Evolutionary conservation across 352 stramenopile species (phyloP).

Genomic region (Phytophthora sojae): DNA sequence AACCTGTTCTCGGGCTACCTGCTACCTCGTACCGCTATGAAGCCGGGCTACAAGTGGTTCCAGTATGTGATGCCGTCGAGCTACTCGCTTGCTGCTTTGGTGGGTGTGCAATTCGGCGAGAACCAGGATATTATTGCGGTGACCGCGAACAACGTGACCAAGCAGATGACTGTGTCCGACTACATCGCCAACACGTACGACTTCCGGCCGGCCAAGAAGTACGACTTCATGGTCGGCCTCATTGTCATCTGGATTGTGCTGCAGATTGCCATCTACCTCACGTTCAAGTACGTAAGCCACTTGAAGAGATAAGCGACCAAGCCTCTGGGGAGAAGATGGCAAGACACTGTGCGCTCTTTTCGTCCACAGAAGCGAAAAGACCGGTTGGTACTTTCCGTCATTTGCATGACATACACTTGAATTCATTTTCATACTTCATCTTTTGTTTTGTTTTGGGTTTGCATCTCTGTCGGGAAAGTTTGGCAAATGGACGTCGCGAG

Average conservation of each 20-base stretch:
- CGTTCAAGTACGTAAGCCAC: conserved; percentile 72
- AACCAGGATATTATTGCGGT: conserved; percentile 39
- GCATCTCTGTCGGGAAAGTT: too few relatives aligned
- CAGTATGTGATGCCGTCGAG: conserved; percentile 66
- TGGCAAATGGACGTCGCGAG: too few relatives aligned
- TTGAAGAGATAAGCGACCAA: conserved; percentile 56
- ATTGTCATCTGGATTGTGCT: conserved; percentile 66
- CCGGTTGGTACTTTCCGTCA: background rate
- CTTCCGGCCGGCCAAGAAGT: conserved; percentile 54
- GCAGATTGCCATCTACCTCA: conserved; percentile 64
- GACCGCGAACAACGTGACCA: background rate
- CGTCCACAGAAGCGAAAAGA: conserved; percentile 19
- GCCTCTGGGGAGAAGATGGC: background rate
- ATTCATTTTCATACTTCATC: conserved; percentile 1
- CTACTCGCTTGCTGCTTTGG: conserved; percentile 60
- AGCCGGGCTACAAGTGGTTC: conserved; percentile 75
- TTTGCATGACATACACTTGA: conserved; percentile 6
- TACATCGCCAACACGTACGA: conserved; percentile 61
- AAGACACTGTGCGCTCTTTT: conserved; percentile 3
- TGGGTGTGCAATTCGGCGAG: conserved; percentile 48
- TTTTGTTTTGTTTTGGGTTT: too few relatives aligned
- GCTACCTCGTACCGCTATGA: conserved; percentile 62
- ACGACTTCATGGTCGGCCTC: conserved; percentile 54
- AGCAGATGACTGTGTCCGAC: conserved; percentile 31
- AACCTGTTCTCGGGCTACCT: conserved; percentile 75